Base-by-base conservation (phyloP, 2,329 filamentous ascomycete genomes). In the Aureobasidium namibiae region DNA sequence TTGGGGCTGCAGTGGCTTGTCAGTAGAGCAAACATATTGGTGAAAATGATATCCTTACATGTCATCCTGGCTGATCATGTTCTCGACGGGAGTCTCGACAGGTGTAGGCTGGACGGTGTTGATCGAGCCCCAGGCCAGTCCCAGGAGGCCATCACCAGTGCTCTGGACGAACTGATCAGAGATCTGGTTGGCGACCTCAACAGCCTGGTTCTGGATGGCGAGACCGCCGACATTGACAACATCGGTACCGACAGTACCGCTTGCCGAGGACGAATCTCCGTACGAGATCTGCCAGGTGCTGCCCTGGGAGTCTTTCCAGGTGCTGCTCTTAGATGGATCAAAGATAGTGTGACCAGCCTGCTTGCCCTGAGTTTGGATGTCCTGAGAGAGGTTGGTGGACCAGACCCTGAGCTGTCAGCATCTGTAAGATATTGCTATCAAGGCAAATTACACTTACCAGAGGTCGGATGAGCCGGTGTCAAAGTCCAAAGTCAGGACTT, bases 401-500 rank as follows among this genome's bases (percentile, higher is more conserved):
- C 64, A 69, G 33, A 72, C 63, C 52, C 50, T 54, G n/a, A 41
- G 13, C 24, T 2, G 4, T 54, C n/a, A 54, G 50, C 3, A 33
- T n/a, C 33, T 31, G 13, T 7, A 26, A 10, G 14, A n/a, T 8
- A 23, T 1, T 31, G 4, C 13, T 23, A 21, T 3, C 2, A 16
- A 9, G 6, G 4, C 10, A 4, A 4, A 13, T 2, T 14, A 14
- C 1, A 33, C 50, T 54, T 23, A 54, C 86, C 85, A 89, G 23
- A 87, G 76, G 74, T 89, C 87, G 21, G 85, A 79, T 11, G 84
- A 87, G 21, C 86, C 86, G 39, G 86, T 88, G 68, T 90, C 87
- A 62, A 89, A 88, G 66, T 88, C 81, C 14, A 89, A 70, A 63
- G 78, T 79, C 56, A 75, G 64, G 46, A 73, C 82, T 73, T 89